Evolutionary conservation across 2,329 filamentous ascomycete species (phyloP).

Genomic region (Epichloe brachyelytri): DNA sequence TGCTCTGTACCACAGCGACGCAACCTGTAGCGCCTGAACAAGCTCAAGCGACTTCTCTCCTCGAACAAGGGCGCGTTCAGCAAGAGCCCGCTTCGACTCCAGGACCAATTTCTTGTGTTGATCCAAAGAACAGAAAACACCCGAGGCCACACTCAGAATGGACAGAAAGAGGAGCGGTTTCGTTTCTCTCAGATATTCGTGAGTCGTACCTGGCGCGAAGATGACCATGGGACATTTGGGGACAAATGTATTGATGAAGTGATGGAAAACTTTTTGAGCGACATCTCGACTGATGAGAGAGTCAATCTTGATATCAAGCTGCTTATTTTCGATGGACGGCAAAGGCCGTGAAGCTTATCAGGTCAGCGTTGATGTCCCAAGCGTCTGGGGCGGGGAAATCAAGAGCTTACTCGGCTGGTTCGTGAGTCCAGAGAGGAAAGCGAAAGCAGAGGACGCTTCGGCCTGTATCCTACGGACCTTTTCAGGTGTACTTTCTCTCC

Average conservation of each 20-base stretch:
- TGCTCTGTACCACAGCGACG: slow-evolving; percentile 2
- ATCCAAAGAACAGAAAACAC: neutral
- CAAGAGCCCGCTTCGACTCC: neutral
- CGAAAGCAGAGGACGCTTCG: neutral
- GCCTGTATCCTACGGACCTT: neutral
- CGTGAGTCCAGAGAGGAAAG: neutral
- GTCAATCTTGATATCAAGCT: slow-evolving; percentile 1
- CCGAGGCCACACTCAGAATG: slow-evolving; percentile 2
- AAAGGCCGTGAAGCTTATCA: neutral
- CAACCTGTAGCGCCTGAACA: slow-evolving; percentile 2
- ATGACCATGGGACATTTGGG: slow-evolving; percentile 3
- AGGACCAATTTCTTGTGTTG: neutral
- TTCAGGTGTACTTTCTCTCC: neutral
- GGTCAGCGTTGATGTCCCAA: neutral
- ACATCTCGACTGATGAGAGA: slow-evolving; percentile 3
- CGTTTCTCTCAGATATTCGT: slow-evolving; percentile 2
- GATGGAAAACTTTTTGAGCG: neutral
- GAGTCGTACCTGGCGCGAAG: neutral
- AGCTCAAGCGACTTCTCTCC: slow-evolving; percentile 4
- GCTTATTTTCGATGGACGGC: slow-evolving; percentile 4
- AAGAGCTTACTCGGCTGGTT: neutral
- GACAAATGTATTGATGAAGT: neutral
- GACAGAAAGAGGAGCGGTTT: slow-evolving; percentile 2
- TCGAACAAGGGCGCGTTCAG: neutral
- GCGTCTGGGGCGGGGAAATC: neutral